Conservation (phyloP, 495 filamentous ascomycete genomes). For the Aspergillus panamensis region DNA sequence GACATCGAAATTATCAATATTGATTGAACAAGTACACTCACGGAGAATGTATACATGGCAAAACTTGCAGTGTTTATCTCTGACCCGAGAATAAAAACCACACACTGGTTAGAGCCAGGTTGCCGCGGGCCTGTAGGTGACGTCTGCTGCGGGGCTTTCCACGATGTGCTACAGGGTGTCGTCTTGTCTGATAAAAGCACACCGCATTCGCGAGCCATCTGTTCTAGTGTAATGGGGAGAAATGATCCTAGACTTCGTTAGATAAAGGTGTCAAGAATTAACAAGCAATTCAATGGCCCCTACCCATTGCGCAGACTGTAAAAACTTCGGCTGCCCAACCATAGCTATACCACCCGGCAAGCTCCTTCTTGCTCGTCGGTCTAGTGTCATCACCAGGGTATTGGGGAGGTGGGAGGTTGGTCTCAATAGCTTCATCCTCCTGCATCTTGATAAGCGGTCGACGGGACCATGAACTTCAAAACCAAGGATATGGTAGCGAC, state of each 20-base stretch:
- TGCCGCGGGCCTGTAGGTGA: slow-evolving; percentile 11
- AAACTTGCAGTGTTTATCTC: slow-evolving; percentile 96
- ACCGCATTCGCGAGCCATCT: slow-evolving; percentile 85
- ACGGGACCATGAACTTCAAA: not conserved
- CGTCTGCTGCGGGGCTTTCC: slow-evolving; percentile 33
- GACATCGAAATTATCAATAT: slow-evolving; percentile 92
- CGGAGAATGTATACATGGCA: slow-evolving; percentile 95
- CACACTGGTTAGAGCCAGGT: slow-evolving; percentile 61
- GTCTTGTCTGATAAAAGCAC: slow-evolving; percentile 72
- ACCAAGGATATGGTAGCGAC: too few species aligned
- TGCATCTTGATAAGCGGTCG: slow-evolving; percentile 20
- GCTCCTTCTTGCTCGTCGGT: slow-evolving; percentile 79
- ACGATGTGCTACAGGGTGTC: slow-evolving; percentile 62
- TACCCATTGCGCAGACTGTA: slow-evolving; percentile 84
- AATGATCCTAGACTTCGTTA: slow-evolving; percentile 65
- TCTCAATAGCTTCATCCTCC: slow-evolving; percentile 25
- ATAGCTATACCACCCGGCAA: slow-evolving; percentile 94
- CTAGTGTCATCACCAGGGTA: slow-evolving; percentile 87
- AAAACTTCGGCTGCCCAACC: slow-evolving; percentile 98
- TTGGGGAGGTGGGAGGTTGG: slow-evolving; percentile 26
- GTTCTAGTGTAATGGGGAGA: slow-evolving; percentile 94
- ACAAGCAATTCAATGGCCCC: slow-evolving; percentile 19
- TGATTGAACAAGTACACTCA: slow-evolving; percentile 85
- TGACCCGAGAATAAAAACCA: slow-evolving; percentile 74
- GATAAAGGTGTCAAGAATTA: not conserved